Base-by-base conservation (phyloP, 805 yeast genomes). In the Metschnikowia cerradonensis region DNA sequence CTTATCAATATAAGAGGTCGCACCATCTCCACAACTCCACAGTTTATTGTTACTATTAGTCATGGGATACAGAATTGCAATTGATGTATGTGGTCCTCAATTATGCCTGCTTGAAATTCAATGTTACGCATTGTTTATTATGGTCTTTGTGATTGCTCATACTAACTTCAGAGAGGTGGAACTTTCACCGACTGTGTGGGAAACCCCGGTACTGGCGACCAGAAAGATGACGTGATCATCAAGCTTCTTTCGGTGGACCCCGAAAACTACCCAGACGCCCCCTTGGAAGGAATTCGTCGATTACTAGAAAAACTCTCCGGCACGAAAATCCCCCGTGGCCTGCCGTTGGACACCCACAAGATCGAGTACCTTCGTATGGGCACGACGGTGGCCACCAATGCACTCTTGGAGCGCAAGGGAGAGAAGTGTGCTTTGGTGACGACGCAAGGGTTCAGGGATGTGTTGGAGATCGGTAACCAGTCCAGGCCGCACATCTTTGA, bases 401-500 rank as follows among this genome's bases (percentile, higher is more conserved):
- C 98, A 1, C 76, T 94, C 33, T 75, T 92, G 52, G 98, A 92
- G 63, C 78, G 98, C 55, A 90, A 90, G 63, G 99, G 98, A 47
- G 95, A 90, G 51, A 72, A 82, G 32, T 91, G 95, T 59, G 95
- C 94, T 1, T 75, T 92, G 52, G 67, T 91, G 4, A 90, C 96
- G 2, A 88, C 97, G 14, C 86, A 83, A 60, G 99, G 97, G 0
- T 92, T 90, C 68, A 81, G 81, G 58, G 97, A 92, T 62, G 82
- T 88, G 37, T 72, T 92, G 53, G 68, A 75, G 2, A 91, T 92
- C 58, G 98, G 98, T 2, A 90, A 89, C 62, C 98, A 92, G 66
- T 81, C 96, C 2, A 77, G 98, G 60, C 98, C 98, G 2, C 77
- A 84, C 59, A 90, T 92, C 47, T 92, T 92, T 62, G 96, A 90